Percentiles rank a stretch among this genome's conserved stretches.
phyloP scores from a whole-genome alignment of 192 early-diverging fungal species.

The Coemansia sp. region DNA sequence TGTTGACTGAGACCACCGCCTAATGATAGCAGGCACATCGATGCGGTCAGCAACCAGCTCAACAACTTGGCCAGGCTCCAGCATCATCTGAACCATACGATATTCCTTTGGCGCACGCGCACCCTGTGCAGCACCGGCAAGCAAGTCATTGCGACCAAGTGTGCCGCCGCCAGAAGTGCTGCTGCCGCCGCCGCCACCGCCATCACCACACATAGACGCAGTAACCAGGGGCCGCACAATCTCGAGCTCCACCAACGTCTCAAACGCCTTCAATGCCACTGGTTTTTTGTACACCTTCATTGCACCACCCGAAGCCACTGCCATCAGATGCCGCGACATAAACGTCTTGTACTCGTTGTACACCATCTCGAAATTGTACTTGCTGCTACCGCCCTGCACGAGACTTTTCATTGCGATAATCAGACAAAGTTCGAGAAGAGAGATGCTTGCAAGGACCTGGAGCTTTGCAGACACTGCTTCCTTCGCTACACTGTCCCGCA shows the following conservation, averaged over 20 bases:
- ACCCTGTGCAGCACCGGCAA: constrained; percentile 34
- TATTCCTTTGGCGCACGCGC: constrained; percentile 81
- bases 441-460: constrained; percentile 57
- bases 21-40: constrained; percentile 64
- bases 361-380: constrained; percentile 94
- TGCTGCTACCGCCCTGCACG: constrained; percentile 61
- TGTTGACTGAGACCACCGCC: constrained; percentile 62
- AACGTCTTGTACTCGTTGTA: constrained; percentile 90
- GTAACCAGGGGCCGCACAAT: constrained; percentile 58
- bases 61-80: constrained; percentile 67
- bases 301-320: constrained; percentile 50
- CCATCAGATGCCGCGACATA: constrained; percentile 62
- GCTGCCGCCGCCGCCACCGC: not conserved
- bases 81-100: constrained; percentile 79
- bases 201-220: not conserved
- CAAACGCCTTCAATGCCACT: constrained; percentile 89
- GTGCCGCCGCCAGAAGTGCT: constrained; percentile 10
- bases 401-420: constrained; percentile 78
- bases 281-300: constrained; percentile 75
- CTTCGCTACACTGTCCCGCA: constrained; percentile 37
- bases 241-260: constrained; percentile 71
- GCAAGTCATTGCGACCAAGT: constrained; percentile 33
- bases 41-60: constrained; percentile 61
- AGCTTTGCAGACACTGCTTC: constrained; percentile 33
- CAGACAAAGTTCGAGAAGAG: constrained; percentile 77